Base-by-base conservation (phyloP, 306 rosid species). In the Vicia villosa region DNA sequence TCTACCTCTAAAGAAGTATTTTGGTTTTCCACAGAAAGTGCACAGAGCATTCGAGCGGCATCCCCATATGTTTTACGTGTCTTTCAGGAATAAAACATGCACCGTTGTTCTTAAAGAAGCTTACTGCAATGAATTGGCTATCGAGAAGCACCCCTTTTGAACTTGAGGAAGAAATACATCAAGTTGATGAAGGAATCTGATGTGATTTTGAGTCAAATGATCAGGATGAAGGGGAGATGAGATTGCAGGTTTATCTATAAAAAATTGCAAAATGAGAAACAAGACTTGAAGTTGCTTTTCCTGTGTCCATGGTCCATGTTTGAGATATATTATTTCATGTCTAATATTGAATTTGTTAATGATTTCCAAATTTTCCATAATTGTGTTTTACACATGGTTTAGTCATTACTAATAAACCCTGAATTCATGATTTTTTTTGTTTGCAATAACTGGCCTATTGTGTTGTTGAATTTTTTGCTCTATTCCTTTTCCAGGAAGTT, bases 1-100 rank as follows among this genome's bases (percentile, higher is more conserved):
- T n/a, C n/a, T n/a, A n/a, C 88, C 93, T 78, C 96, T 93, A 20
- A 90, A 86, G 73, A 90, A 90, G 67, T 67, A 77, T 66, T 77
- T 86, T 64, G 96, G 90, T 5, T 72, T 90, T 86, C 96, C 96
- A 11, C 96, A 93, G 84, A 93, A 90, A 81, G 77, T 86, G 75
- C 97, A 90, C 78, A 88, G 56, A 70, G 96, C 88, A 10, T 93
- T 93, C 63, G 97, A 93, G 85, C 76, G 96, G 63, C 97, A 93
- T 74, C 94, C 91, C 36, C 85, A 86, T 41, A 80, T 93, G 74
- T 93, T 90, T 68, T 88, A 93, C 60, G 77, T 88, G 55, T 90
- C 98, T 59, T 24, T 76, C 26, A 85, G 68, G 86, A 88, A 88
- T 77, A 93, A 85, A 46, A 88, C 97, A 41, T 90, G 97, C 68